Conservation (phyloP, 2,329 filamentous ascomycete genomes). For the Blumeria graminis region DNA sequence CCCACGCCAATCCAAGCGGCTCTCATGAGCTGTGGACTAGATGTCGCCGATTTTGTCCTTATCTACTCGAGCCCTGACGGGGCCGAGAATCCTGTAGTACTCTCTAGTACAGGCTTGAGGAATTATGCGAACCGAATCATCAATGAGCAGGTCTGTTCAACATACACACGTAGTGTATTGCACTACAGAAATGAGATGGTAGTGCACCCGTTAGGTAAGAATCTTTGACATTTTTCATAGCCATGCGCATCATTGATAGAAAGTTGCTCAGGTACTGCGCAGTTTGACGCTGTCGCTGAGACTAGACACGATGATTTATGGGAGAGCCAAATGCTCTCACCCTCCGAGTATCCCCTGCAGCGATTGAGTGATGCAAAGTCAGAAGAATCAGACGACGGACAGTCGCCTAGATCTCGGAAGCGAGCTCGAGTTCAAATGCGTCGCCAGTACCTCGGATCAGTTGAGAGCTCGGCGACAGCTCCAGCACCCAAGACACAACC, state of each 20-base stretch:
- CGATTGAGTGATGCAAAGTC: slow-evolving; percentile 3
- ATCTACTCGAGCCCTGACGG: neutral
- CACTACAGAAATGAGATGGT: neutral
- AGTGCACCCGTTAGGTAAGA: neutral
- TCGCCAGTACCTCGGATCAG: slow-evolving; percentile 3
- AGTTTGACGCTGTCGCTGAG: slow-evolving; percentile 3
- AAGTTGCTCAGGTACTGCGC: too few species aligned
- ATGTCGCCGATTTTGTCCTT: neutral
- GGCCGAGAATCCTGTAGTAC: neutral
- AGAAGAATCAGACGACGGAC: slow-evolving; percentile 10
- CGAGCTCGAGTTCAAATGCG: slow-evolving; percentile 6
- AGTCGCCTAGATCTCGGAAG: slow-evolving; percentile 6
- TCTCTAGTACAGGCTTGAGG: neutral
- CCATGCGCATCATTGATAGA: neutral
- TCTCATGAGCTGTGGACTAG: neutral
- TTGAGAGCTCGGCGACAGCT: slow-evolving; percentile 6
- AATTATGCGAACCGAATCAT: neutral
- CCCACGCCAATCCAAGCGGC: neutral
- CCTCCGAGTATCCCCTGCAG: neutral
- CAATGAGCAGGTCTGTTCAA: neutral
- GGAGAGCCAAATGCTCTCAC: neutral
- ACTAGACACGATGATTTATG: neutral
- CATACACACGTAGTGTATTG: neutral
- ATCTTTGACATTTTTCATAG: neutral
- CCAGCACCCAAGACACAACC: slow-evolving; percentile 9